Evolutionary conservation across 768 basidiomycete genomes (phyloP), one percentile per base, ranked within the genome.

Genomic region (Termitomyces sp.): DNA sequence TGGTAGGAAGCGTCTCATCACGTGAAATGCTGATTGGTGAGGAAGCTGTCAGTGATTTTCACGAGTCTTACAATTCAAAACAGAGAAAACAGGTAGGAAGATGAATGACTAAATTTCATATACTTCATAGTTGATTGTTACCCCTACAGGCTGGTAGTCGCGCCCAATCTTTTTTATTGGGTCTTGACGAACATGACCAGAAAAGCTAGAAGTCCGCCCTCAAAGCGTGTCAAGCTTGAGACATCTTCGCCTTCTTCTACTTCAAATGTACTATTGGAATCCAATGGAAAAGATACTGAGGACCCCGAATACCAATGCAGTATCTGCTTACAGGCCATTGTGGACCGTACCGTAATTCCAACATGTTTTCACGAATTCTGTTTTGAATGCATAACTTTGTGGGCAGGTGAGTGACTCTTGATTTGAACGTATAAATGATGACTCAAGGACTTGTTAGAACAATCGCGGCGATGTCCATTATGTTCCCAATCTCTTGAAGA

Each of bases 341-440:
- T 78, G 13, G 92, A 97, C 71, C 76, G 89, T 42, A 89, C 94
- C 0, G 79, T 95, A 36, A 75, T 96, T 23, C 91, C 93, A 1
- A 78, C 76, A 7, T 97, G 94, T 68, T 89, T 91, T 2, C 94
- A 98, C 74, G 89, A 91, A 64, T 95, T 95, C 64, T 98, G 94
- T 64, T 96, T 96, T 60, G 89, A 91, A 53, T 98, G 94, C 67
- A 77, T 97, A 22, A 73, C 88, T 44, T 71, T 94, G 1, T 96
- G 94, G 94, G 81, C 89, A 50, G 86, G 90, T 90, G 56, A 60
- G 80, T 72, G n/a, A 9, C 9, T n/a, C 20, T n/a, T 25, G 18
- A 41, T 39, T 33, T 33, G 32, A 22, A 23, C 5, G 42, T 27
- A 31, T 48, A 38, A 7, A 13, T 31, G 36, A 27, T 36, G 20